These are phyloP conservation scores for Monotropa hypopitys DNA, from an alignment of 179 eudicot genomes.

Conservation along the genomic window DNA sequence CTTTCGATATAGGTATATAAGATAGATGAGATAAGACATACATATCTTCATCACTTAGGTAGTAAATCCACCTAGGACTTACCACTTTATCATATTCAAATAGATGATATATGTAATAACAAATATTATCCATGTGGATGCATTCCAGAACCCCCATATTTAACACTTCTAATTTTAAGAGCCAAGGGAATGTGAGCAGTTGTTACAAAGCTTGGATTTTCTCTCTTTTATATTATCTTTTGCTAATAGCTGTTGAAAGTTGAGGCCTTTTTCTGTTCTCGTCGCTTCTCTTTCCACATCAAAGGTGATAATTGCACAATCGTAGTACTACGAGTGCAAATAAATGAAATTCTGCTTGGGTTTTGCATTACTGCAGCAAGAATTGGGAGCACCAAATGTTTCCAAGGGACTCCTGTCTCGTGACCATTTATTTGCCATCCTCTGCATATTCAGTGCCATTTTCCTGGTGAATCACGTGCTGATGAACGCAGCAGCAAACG, in stretches of 20 bases:
- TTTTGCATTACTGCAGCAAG: slow-evolving; percentile 41
- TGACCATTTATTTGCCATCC: slow-evolving; percentile 51
- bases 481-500: slow-evolving; percentile 67
- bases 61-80: too few species aligned
- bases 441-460: slow-evolving; percentile 63
- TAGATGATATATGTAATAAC: too few species aligned
- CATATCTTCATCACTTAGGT: too few species aligned
- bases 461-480: slow-evolving; percentile 66
- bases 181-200: background rate
- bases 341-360: background rate
- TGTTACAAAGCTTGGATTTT: background rate
- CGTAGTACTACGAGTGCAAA: background rate
- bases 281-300: background rate
- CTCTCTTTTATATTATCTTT: background rate
- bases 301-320: background rate
- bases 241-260: background rate
- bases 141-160: too few species aligned
- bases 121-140: too few species aligned
- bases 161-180: background rate
- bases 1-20: too few species aligned
- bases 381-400: slow-evolving; percentile 28
- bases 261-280: background rate
- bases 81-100: too few species aligned
- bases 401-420: slow-evolving; percentile 45
- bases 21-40: too few species aligned